Base-by-base conservation (phyloP, 208 protist genomes). In the Giardia muris region DNA sequence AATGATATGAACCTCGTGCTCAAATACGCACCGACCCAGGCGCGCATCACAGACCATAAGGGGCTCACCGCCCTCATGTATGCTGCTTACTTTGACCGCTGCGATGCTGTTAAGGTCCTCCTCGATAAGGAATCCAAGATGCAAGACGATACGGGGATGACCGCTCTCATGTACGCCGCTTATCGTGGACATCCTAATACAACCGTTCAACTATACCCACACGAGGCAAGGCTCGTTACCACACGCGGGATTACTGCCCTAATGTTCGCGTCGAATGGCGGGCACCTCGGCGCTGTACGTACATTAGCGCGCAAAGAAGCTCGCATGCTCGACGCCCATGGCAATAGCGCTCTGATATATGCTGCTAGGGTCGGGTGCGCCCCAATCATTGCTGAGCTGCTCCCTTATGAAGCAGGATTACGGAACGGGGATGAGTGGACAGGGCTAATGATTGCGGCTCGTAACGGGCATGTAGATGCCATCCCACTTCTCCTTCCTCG, bases 101-200 rank as follows among this genome's bases (percentile, higher is more conserved):
- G 19, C 19, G 42, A 89, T 4, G 86, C 86, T 43, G 42, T 89
- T 45, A 4, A 89, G 42, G 4, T 89, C n/a, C 86, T 89, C 42
- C 3, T 89, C 3, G 86, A 89, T 43, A 43, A 45, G 19, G 4
- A 89, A 89, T 45, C 4, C 19, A 89, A 89, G 86, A 89, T 43
- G 42, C 86, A 89, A 43, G 86, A 89, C 86, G 4, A 22, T 4
- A 43, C 86, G n/a, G 86, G 86, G 42, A 89, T 45, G 19, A 89
- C 86, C 19, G 86, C 86, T 4, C 86, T 89, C 3, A 89, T 89
- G 86, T 89, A 89, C 45, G 86, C 86, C 4, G 86, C 86, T 22
- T 43, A 89, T 4, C 4, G 19, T 4, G 86, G 86, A 3, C 19
- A 45, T 43, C n/a, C 86, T 43, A 43, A 89, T 43, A 39, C 57